Evolutionary conservation across 1,139 yeast species (phyloP), one percentile per base, ranked within the genome.

Genomic region (Kluyveromyces sp.): DNA sequence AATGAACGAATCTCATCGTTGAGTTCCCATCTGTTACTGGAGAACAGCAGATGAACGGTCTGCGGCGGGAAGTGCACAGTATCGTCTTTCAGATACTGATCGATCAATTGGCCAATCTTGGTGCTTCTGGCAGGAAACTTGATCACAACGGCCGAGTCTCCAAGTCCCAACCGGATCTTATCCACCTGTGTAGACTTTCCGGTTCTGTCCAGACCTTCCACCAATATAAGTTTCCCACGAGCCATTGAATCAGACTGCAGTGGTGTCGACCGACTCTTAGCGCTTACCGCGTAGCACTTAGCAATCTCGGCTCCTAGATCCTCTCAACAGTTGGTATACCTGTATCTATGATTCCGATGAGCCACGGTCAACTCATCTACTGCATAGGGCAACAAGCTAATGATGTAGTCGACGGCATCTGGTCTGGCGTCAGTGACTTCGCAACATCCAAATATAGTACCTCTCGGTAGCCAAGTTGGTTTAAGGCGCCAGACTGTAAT

Each of bases 11-110:
- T 77, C n/a, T 64, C 61, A 1, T 69, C 63, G 3, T 73, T 74
- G 29, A 78, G 60, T 64, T 92, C 98, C 98, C 98, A 94, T 51
- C 99, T 66, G 58, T 94, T 94, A 2, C 98, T 96, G 55, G 89
- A 80, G 63, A 94, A 94, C 33, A 94, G 68, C 34, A 94, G 69
- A 64, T 94, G 99, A 9, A 88, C 81, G 0, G 95, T 71, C 61
- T 87, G 82, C 56, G 84, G 94, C 26, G 79, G 75, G 32, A 87
- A 62, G 11, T 65, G 49, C 48, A 74, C 74, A 0, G 61, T 45
- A 22, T 67, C 58, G 52, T 80, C 74, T 2, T 78, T 73, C 34
- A 94, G 70, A 60, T 89, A 92, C 45, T 71, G 64, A 63, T 92
- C 78, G 57, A 94, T 88, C 53, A 89, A 67, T 47, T 72, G 58